A percentile compares a stretch with the other conserved stretches of the same genome.
Conservation (phyloP, 305 asterid species). For the Fraxinus paxiana region DNA sequence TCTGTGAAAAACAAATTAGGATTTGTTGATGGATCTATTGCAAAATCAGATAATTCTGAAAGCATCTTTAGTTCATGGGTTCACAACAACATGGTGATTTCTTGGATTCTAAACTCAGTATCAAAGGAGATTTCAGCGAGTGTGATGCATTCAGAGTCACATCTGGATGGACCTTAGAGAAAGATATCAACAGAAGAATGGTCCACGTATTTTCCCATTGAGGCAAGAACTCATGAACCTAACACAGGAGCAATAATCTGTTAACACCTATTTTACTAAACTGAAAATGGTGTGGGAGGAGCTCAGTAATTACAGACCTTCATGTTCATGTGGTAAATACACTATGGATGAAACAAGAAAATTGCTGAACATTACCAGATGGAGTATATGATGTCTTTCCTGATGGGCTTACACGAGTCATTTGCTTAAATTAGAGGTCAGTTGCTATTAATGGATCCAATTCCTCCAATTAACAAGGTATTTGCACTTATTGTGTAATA, state of each 20-base stretch:
- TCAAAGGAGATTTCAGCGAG: not conserved
- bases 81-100: not conserved
- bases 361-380: not conserved
- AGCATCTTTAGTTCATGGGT: not conserved
- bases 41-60: not conserved
- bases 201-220: not conserved
- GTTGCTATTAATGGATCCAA: not conserved
- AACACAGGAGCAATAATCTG: not conserved
- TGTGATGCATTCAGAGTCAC: not conserved
- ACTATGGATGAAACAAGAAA: not conserved
- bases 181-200: not conserved
- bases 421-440: not conserved
- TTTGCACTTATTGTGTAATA: not conserved
- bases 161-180: not conserved
- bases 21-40: not conserved
- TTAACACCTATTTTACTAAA: not conserved
- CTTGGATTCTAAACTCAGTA: not conserved
- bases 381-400: not conserved
- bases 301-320: not conserved
- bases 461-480: no score
- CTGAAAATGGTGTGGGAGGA: not conserved
- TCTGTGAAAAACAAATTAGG: no score
- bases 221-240: not conserved
- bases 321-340: not conserved
- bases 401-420: not conserved